Percentiles rank a stretch among this genome's conserved stretches.
These are phyloP conservation scores for Solanum chiquidenum DNA, from an alignment of 257 asterid species.

Conservation along the genomic window DNA sequence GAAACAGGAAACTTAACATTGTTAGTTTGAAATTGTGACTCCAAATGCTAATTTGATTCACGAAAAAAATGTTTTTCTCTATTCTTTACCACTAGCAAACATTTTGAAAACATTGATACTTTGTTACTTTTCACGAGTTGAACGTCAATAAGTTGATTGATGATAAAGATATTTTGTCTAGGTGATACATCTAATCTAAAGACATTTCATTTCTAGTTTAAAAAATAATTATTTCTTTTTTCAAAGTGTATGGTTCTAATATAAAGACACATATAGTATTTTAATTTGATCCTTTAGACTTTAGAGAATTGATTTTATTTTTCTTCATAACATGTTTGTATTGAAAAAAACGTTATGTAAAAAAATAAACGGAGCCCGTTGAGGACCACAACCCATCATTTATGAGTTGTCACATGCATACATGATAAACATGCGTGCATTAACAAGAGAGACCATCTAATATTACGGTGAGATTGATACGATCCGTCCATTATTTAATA, in stretches of 20 bases:
- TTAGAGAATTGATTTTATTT: background rate
- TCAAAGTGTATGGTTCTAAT: too few relatives aligned
- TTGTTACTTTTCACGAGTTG: background rate
- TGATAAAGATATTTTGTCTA: background rate
- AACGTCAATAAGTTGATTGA: background rate
- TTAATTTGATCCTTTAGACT: background rate
- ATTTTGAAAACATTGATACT: background rate
- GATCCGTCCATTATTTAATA: background rate
- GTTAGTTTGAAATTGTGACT: background rate
- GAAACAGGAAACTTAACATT: background rate
- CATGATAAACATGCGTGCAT: background rate
- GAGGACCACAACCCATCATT: background rate
- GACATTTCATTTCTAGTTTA: background rate
- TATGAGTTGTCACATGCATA: background rate
- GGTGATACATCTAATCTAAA: too few relatives aligned
- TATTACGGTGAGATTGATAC: background rate
- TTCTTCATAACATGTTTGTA: background rate
- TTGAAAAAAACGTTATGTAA: background rate
- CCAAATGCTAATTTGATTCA: background rate
- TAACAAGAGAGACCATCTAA: background rate
- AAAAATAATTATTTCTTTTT: background rate
- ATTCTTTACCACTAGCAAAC: background rate
- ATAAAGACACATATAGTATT: background rate
- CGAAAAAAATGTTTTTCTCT: background rate
- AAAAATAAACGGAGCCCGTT: background rate